phyloP scores from a whole-genome alignment of 257 asterid species.

The Solanum dulcamara region DNA sequence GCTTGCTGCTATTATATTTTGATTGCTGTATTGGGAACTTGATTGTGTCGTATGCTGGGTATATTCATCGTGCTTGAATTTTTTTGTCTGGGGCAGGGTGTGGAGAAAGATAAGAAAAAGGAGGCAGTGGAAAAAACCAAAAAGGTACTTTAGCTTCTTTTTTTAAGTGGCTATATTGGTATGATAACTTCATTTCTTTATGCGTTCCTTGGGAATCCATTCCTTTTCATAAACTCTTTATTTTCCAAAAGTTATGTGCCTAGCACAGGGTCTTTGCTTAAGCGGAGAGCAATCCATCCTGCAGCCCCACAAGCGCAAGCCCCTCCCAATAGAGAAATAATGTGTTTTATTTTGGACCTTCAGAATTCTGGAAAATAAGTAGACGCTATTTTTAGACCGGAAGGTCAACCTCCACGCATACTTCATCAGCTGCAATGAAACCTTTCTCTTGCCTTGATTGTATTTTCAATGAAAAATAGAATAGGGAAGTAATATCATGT shows the following conservation, averaged over 20 bases:
- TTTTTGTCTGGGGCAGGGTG: background rate
- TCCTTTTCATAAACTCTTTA: background rate
- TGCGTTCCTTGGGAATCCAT: background rate
- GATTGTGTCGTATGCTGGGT: background rate
- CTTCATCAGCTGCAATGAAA: background rate
- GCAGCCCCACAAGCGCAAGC: background rate
- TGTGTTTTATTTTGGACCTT: background rate
- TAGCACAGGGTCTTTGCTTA: background rate
- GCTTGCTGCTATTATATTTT: background rate
- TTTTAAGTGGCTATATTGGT: background rate
- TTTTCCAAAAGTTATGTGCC: background rate
- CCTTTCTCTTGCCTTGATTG: background rate
- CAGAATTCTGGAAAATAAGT: background rate
- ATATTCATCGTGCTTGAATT: background rate
- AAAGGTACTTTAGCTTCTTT: background rate
- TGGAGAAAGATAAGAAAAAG: constrained; percentile 2
- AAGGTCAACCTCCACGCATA: background rate
- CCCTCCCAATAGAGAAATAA: background rate
- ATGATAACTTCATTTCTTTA: background rate
- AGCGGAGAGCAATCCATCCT: background rate
- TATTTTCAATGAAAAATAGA: background rate
- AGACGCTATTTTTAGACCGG: no score
- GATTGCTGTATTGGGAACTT: background rate
- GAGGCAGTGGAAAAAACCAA: background rate
- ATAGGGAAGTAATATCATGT: background rate